Conservation (phyloP, 768 basidiomycete species). For the Podaxis mareebaensis region DNA sequence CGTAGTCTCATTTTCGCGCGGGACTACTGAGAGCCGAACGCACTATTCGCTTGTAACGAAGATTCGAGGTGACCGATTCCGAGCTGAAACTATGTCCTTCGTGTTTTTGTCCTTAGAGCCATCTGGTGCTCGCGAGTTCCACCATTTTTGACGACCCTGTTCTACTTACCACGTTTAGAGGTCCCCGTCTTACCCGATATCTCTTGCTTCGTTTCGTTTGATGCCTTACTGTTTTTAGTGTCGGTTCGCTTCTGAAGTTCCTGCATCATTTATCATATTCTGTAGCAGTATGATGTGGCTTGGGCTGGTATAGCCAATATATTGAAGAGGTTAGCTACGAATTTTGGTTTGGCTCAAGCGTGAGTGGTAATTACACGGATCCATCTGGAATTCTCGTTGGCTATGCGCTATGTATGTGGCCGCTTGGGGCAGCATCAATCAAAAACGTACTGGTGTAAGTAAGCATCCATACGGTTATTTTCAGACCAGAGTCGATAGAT, state of each 20-base stretch:
- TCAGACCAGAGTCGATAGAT: not conserved
- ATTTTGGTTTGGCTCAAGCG: not conserved
- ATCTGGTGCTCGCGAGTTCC: not conserved
- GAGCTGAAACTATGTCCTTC: not conserved
- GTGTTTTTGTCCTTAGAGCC: too few species aligned
- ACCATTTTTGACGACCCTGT: not conserved
- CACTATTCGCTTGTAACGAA: not conserved
- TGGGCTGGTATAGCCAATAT: slow-evolving; percentile 17
- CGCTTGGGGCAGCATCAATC: too few species aligned
- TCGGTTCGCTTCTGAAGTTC: not conserved
- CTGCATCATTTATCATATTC: not conserved
- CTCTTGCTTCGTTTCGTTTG: slow-evolving; percentile 2
- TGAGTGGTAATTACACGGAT: not conserved
- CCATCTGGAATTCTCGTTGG: too few species aligned
- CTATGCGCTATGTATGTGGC: too few species aligned
- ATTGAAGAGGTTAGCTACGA: slow-evolving; percentile 14
- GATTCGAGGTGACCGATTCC: not conserved
- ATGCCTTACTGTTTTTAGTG: not conserved
- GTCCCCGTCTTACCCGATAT: not conserved
- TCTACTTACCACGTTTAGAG: not conserved
- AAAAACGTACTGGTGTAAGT: too few species aligned
- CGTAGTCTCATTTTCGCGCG: slow-evolving; percentile 6
- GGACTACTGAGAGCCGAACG: not conserved
- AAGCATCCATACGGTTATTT: not conserved
- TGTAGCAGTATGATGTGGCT: slow-evolving; percentile 6